These are phyloP conservation scores for Exophiala sp. DNA, from an alignment of 2,329 filamentous ascomycete species.

Conservation along the genomic window DNA sequence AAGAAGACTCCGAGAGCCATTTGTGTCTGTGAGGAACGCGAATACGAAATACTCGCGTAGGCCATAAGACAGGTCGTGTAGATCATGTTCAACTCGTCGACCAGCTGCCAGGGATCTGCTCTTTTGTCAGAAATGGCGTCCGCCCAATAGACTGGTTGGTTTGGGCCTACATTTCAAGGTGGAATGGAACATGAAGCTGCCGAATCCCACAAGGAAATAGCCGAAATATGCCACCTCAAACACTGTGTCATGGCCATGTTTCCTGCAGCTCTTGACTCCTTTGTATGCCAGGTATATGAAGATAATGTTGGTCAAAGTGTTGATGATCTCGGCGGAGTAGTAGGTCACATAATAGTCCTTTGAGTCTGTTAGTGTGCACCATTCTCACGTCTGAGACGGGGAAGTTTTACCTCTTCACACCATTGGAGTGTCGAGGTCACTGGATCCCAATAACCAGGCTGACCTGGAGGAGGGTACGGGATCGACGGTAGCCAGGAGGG, in stretches of 20 bases:
- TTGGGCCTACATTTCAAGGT: conserved; percentile 55
- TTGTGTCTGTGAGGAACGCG: conserved; percentile 48
- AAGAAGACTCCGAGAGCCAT: conserved; percentile 53
- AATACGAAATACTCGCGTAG: conserved; percentile 70
- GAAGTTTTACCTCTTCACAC: conserved; percentile 62
- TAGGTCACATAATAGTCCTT: conserved; percentile 70
- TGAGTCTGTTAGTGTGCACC: conserved; percentile 1
- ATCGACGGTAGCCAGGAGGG: conserved; percentile 40
- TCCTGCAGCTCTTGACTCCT: conserved; percentile 67
- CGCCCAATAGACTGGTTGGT: too few relatives aligned
- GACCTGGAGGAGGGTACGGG: conserved; percentile 46
- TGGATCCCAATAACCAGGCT: conserved; percentile 59
- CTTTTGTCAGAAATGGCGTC: conserved; percentile 1
- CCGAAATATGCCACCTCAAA: conserved; percentile 64
- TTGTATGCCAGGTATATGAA: conserved; percentile 73
- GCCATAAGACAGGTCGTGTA: conserved; percentile 66
- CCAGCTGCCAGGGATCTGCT: conserved; percentile 62
- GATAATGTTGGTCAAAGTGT: conserved; percentile 72
- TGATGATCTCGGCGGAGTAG: conserved; percentile 72
- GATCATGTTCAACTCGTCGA: conserved; percentile 66
- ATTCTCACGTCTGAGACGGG: too few relatives aligned
- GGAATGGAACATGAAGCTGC: conserved; percentile 59
- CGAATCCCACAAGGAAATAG: conserved; percentile 56
- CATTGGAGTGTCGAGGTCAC: conserved; percentile 70
- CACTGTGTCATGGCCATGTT: conserved; percentile 66